These are phyloP conservation scores for Globisporangium cylindrosporum DNA, from an alignment of 352 stramenopile species.

Conservation along the genomic window DNA sequence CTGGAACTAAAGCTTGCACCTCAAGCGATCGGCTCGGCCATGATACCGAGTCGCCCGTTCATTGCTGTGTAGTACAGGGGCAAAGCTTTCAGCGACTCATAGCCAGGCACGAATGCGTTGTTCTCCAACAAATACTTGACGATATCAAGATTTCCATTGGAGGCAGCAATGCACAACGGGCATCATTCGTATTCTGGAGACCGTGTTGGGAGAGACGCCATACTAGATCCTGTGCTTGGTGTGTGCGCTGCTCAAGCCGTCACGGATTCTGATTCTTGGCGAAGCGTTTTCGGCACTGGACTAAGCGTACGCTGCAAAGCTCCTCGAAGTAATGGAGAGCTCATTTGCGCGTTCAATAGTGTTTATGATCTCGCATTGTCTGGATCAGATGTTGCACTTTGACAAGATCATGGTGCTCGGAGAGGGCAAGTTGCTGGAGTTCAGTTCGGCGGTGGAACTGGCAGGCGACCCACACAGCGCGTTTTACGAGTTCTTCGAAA, in stretches of 20 bases:
- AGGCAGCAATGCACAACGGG: neutral
- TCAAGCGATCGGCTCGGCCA: neutral
- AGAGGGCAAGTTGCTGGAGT: slow-evolving; percentile 17
- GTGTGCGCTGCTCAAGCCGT: too few species aligned
- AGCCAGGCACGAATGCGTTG: neutral
- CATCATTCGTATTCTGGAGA: neutral
- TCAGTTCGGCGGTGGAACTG: slow-evolving; percentile 29
- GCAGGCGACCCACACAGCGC: slow-evolving; percentile 27
- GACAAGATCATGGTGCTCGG: too few species aligned
- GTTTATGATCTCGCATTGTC: too few species aligned
- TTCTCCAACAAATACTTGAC: neutral
- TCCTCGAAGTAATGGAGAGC: too few species aligned
- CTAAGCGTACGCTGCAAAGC: too few species aligned
- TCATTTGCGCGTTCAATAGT: too few species aligned
- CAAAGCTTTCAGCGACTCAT: too few species aligned
- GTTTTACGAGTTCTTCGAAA: slow-evolving; percentile 41
- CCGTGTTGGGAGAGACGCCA: neutral
- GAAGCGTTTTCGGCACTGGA: too few species aligned
- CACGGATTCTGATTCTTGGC: too few species aligned
- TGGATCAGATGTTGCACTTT: too few species aligned
- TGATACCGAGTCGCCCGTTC: neutral
- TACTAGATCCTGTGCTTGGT: neutral
- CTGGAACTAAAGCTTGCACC: neutral
- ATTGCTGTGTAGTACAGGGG: neutral
- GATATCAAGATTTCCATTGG: neutral